These are phyloP conservation scores for Xerocomellus dryophilus DNA, from an alignment of 768 basidiomycete genomes.

Conservation along the genomic window DNA sequence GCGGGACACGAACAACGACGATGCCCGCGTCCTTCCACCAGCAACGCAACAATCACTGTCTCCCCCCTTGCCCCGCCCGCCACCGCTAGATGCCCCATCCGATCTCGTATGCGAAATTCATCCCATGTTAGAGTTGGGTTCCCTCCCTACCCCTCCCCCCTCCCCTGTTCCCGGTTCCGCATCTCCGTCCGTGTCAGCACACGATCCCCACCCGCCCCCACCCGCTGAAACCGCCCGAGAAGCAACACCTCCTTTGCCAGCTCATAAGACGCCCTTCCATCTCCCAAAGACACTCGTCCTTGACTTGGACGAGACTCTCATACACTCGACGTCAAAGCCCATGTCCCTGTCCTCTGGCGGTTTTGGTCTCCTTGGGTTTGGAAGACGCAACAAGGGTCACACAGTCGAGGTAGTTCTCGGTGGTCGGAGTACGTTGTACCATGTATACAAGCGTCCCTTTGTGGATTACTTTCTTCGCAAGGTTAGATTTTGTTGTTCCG, in stretches of 20 bases:
- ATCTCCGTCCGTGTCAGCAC: slow-evolving; percentile 10
- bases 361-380: slow-evolving; percentile 60
- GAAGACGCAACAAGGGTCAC: slow-evolving; percentile 65
- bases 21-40: slow-evolving; percentile 20
- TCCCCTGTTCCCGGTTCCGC: slow-evolving; percentile 15
- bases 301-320: slow-evolving; percentile 97
- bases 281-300: slow-evolving; percentile 92
- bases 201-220: slow-evolving; percentile 14
- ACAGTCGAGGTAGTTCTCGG: slow-evolving; percentile 91
- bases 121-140: slow-evolving; percentile 11
- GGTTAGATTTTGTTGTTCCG: slow-evolving; percentile 41
- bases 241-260: slow-evolving; percentile 46
- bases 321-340: slow-evolving; percentile 92
- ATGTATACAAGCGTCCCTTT: slow-evolving; percentile 97
- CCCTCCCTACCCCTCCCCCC: slow-evolving; percentile 27
- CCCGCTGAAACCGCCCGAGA: slow-evolving; percentile 37
- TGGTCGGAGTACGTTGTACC: slow-evolving; percentile 87
- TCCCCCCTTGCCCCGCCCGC: slow-evolving; percentile 24
- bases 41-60: slow-evolving; percentile 18
- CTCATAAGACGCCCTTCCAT: slow-evolving; percentile 69
- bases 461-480: slow-evolving; percentile 93
- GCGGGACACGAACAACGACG: slow-evolving; percentile 8
- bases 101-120: slow-evolving; percentile 6
- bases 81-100: slow-evolving; percentile 17
- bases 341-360: slow-evolving; percentile 47